These are phyloP conservation scores for Colletotrichum noveboracense DNA, from an alignment of 2,329 filamentous ascomycete genomes.

Conservation along the genomic window DNA sequence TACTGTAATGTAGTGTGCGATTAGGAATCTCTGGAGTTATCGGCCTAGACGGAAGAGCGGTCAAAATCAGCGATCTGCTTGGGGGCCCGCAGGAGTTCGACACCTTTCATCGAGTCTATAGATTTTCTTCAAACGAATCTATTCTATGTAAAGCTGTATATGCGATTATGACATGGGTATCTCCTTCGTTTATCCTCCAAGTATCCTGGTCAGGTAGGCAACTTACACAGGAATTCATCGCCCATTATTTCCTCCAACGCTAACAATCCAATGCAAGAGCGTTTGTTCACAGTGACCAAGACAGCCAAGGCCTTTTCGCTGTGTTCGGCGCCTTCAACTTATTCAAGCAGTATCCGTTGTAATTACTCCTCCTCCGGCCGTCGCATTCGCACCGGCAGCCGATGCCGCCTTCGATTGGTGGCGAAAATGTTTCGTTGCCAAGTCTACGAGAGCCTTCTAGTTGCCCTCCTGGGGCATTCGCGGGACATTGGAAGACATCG, in stretches of 20 bases:
- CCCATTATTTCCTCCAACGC: background rate
- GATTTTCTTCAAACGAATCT: background rate
- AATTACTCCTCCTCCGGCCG: slow-evolving; percentile 36
- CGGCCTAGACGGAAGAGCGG: background rate
- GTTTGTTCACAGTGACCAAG: slow-evolving; percentile 23
- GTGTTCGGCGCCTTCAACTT: slow-evolving; percentile 48
- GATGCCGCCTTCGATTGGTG: slow-evolving; percentile 38
- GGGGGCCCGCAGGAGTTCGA: background rate
- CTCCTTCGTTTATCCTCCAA: background rate
- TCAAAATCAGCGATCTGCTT: background rate
- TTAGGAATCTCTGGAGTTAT: slow-evolving; percentile 6
- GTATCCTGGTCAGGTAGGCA: background rate
- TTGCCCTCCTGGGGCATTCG: slow-evolving; percentile 41
- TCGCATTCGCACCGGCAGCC: slow-evolving; percentile 47
- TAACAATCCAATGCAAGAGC: background rate
- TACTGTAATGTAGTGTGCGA: slow-evolving; percentile 16
- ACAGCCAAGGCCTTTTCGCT: slow-evolving; percentile 34
- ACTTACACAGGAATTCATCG: background rate
- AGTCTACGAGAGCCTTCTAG: slow-evolving; percentile 35
- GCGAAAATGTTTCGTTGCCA: slow-evolving; percentile 29
- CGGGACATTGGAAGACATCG: slow-evolving; percentile 34
- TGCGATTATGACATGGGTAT: background rate
- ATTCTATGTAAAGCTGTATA: background rate
- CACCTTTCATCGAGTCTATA: background rate
- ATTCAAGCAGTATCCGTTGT: slow-evolving; percentile 38